Percentiles rank a stretch among this genome's conserved stretches.
Conservation (phyloP, 1,139 yeast species). For the Hyphopichia burtonii region DNA sequence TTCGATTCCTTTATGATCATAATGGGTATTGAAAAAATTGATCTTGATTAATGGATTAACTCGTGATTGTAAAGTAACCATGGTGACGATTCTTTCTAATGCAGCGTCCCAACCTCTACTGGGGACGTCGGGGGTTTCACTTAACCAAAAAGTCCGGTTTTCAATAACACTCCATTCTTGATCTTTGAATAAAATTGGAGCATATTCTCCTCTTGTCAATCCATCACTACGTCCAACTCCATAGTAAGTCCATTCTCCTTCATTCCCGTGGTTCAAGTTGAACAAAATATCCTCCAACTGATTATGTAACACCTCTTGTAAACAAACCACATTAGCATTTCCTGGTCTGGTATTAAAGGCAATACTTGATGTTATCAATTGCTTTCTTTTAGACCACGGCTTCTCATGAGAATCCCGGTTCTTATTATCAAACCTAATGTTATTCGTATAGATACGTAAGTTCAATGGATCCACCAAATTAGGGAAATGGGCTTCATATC, state of each 20-base stretch:
- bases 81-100: constrained; percentile 38
- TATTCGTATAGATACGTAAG: constrained; percentile 51
- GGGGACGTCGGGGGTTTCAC: constrained; percentile 48
- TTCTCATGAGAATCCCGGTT: constrained; percentile 33
- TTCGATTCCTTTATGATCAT: constrained; percentile 51
- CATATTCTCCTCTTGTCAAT: constrained; percentile 39
- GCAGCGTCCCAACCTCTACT: constrained; percentile 53
- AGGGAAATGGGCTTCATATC: neutral
- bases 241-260: constrained; percentile 36
- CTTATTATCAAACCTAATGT: constrained; percentile 48
- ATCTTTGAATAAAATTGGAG: constrained; percentile 40
- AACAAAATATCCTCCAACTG: constrained; percentile 49
- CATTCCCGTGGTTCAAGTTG: constrained; percentile 24
- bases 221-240: constrained; percentile 54
- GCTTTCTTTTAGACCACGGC: constrained; percentile 44
- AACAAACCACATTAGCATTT: constrained; percentile 41
- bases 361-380: constrained; percentile 39
- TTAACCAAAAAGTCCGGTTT: constrained; percentile 40
- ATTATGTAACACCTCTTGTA: constrained; percentile 55
- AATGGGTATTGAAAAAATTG: constrained; percentile 57
- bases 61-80: constrained; percentile 28
- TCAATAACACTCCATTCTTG: constrained; percentile 36
- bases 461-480: constrained; percentile 11
- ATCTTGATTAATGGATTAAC: constrained; percentile 21
- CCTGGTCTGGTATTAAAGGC: constrained; percentile 30